Base-by-base conservation (phyloP, 2,329 filamentous ascomycete genomes). In the Aspergillus tanneri region DNA sequence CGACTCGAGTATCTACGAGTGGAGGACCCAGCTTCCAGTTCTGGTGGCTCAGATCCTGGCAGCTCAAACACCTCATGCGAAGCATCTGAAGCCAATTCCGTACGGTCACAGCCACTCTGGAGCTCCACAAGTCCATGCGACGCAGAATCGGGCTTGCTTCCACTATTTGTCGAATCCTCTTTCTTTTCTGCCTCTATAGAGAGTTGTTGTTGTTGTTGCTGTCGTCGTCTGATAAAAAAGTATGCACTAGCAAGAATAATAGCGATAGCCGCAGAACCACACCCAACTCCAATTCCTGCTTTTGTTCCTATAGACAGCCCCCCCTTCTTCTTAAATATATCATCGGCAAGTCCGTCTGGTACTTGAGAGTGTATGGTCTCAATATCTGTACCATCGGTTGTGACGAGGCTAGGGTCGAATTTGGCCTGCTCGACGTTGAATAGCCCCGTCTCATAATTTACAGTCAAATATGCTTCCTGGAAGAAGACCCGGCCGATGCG, bases 401-500 rank as follows among this genome's bases (percentile, higher is more conserved):
- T 1, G 19, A 32, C 1, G 3, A 43, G 7, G 18, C 22, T 14
- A n/a, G 11, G 1, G 5, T 12, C 40, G 12, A 43, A 43, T 28
- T 32, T 43, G 4, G 40, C 40, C 34, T 43, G 40, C 7, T 22
- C 21, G 3, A 43, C 11, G 2, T 25, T 32, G 28, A 43, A 43
- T 5, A 32, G 28, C 18, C 4, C 2, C 10, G 14, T 18, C 19
- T 43, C 40, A 19, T 43, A 43, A 19, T 43, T 28, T 12, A 43
- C 40, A 2, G 40, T 14, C 24, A 43, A 21, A 3, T 43, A 43
- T 9, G 40, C 40, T 18, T 43, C 40, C 24, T 43, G 40, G 28
- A 43, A 43, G 27, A 43, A 35, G 8, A 43, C 28, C 11, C 40
- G 40, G 25, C 40, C 40, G 28, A 43, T 35, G 5, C 40, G 40